phyloP scores from a whole-genome alignment of 2,329 filamentous ascomycete species.

The Lasiodiplodia gonubiensis region DNA sequence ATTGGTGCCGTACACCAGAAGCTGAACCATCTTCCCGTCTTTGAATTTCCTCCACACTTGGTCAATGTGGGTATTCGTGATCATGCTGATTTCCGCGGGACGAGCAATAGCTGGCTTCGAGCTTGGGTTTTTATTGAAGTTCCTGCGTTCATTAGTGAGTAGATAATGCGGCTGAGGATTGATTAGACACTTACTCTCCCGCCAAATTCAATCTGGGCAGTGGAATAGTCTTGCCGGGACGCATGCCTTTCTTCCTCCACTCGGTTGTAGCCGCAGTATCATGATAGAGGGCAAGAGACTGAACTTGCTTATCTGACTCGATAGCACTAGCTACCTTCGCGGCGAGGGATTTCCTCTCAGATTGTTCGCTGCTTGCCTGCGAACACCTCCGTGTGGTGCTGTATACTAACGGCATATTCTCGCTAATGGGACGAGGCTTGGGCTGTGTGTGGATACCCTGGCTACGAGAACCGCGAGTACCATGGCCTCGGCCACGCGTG shows the following conservation, averaged over 20 bases:
- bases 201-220: neutral
- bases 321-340: neutral
- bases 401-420: neutral
- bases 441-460: neutral
- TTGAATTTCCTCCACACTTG: neutral
- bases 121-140: neutral
- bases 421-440: neutral
- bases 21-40: neutral
- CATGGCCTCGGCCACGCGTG: neutral
- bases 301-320: neutral
- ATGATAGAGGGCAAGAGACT: neutral
- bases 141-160: neutral
- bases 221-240: neutral
- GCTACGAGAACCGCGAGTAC: neutral
- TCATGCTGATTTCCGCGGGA: neutral
- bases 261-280: neutral
- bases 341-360: neutral
- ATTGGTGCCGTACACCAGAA: neutral
- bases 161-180: neutral
- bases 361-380: neutral
- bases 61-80: neutral
- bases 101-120: slow-evolving; percentile 3
- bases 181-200: neutral
- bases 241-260: neutral
- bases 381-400: neutral